Percentiles rank a stretch among this genome's conserved stretches.
These are phyloP conservation scores for Taphrina pruni DNA, from an alignment of 1,139 yeast genomes.

Conservation along the genomic window DNA sequence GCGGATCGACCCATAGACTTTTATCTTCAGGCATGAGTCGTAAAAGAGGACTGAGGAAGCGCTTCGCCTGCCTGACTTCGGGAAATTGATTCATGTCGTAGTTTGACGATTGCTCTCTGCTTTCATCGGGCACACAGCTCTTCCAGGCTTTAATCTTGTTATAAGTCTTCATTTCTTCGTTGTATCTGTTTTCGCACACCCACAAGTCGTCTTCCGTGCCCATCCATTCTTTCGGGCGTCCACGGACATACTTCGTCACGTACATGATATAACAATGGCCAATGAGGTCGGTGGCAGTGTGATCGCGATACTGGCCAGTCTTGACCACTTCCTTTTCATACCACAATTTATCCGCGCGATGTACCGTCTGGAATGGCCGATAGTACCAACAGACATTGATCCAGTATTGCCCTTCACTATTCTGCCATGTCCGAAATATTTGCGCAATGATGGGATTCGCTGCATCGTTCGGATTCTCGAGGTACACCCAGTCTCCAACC, in stretches of 20 bases:
- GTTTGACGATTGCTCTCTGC: slow-evolving; percentile 76
- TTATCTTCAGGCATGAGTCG: slow-evolving; percentile 77
- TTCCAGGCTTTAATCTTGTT: slow-evolving; percentile 98
- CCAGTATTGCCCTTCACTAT: slow-evolving; percentile 78
- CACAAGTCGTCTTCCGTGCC: slow-evolving; percentile 77
- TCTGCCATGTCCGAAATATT: slow-evolving; percentile 88
- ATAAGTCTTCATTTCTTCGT: slow-evolving; percentile 85
- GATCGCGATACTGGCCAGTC: slow-evolving; percentile 96
- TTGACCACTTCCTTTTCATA: slow-evolving; percentile 94
- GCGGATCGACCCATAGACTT: slow-evolving; percentile 48
- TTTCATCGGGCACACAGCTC: slow-evolving; percentile 96
- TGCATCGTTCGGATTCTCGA: slow-evolving; percentile 84
- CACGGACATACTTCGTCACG: slow-evolving; percentile 91
- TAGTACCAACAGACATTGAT: slow-evolving; percentile 97
- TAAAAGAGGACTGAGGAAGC: slow-evolving; percentile 85
- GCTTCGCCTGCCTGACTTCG: slow-evolving; percentile 59
- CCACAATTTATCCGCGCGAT: slow-evolving; percentile 83
- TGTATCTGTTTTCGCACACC: slow-evolving; percentile 93
- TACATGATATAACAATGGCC: slow-evolving; percentile 96
- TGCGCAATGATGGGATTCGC: slow-evolving; percentile 92
- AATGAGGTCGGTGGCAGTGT: slow-evolving; percentile 80
- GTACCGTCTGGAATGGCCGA: slow-evolving; percentile 97
- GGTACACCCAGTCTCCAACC: slow-evolving; percentile 94
- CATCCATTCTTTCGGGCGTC: slow-evolving; percentile 66
- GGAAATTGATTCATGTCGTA: slow-evolving; percentile 66